Evolutionary conservation across 148 eudicot species (phyloP), one percentile per base, ranked within the genome.

Genomic region (Silene latifolia): DNA sequence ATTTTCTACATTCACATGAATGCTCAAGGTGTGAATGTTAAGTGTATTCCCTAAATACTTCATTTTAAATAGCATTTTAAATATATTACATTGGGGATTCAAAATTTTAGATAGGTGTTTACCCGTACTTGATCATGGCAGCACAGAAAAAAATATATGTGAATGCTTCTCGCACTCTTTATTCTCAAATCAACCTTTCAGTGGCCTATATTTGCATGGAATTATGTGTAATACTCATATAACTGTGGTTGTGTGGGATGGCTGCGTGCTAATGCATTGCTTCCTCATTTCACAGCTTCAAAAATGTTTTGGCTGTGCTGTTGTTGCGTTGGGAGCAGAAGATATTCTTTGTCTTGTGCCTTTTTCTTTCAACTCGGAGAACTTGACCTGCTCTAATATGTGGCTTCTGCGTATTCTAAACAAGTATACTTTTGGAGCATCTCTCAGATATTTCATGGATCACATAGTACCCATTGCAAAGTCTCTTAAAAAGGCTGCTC

Each of bases 251-350:
- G 2, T 56, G 63, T 23, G 24, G 21, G 35, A 42, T 67, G 32
- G 32, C 53, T 71, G 70, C 17, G 57, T 59, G 62, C 69, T 82
- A 5, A 77, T 63, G n/a, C 18, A 20, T 58, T 59, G 18, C 15
- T 71, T 66, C 27, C 71, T 57, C 69, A 4, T 62, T 75, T 82
- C 86, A 79, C 91, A 94, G 95, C 80, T 91, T 78, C 87, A 89
- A 83, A 86, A 82, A 72, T 94, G 97, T 82, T 74, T 94, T 72
- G 93, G 98, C 42, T 86, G 92, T 86, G 96, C 90, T 82, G 83
- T 94, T 76, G 82, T 77, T 85, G 92, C 93, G 8, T 72, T 89
- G 84, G 98, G 98, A 79, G 87, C 92, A 48, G 96, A 91, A 83
- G 89, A 86, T 76, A 71, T 91, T 27, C 89, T 94, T 63, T 68